phyloP scores from a whole-genome alignment of 2,329 filamentous ascomycete species.

The Talaromyces sp. region DNA sequence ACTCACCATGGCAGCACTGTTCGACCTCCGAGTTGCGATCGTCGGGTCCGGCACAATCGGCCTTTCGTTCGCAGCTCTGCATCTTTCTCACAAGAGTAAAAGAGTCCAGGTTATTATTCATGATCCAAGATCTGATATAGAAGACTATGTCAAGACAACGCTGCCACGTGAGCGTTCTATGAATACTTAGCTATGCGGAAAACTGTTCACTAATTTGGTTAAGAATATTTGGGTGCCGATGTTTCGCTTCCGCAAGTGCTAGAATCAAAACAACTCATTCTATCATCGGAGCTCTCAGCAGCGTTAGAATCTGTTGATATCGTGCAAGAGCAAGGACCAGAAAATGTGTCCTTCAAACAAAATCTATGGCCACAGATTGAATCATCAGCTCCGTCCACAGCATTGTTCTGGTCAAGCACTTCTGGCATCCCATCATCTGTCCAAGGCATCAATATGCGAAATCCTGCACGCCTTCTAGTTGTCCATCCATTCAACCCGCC shows the following conservation, averaged over 20 bases:
- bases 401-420: conserved; percentile 57
- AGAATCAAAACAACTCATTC: conserved; percentile 28
- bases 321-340: conserved; percentile 59
- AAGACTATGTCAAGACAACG: conserved; percentile 41
- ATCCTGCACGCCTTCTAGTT: conserved; percentile 48
- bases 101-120: conserved; percentile 34
- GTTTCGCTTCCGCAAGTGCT: conserved; percentile 17
- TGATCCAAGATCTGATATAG: conserved; percentile 50
- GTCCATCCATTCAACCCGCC: conserved; percentile 62
- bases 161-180: conserved; percentile 31
- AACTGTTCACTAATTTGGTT: not conserved
- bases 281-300: conserved; percentile 32
- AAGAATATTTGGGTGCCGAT: conserved; percentile 14
- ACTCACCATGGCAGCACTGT: not conserved
- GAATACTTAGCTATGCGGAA: not conserved
- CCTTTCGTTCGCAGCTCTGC: conserved; percentile 51
- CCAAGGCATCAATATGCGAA: conserved; percentile 44
- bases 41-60: conserved; percentile 50
- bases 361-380: conserved; percentile 52
- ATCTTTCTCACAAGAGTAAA: conserved; percentile 22
- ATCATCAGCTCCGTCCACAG: conserved; percentile 38
- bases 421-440: conserved; percentile 55
- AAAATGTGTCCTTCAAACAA: conserved; percentile 51
- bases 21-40: conserved; percentile 30
- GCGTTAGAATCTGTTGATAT: conserved; percentile 50